These are phyloP conservation scores for Xylaria venustula DNA, from an alignment of 495 filamentous ascomycete species.

Conservation along the genomic window DNA sequence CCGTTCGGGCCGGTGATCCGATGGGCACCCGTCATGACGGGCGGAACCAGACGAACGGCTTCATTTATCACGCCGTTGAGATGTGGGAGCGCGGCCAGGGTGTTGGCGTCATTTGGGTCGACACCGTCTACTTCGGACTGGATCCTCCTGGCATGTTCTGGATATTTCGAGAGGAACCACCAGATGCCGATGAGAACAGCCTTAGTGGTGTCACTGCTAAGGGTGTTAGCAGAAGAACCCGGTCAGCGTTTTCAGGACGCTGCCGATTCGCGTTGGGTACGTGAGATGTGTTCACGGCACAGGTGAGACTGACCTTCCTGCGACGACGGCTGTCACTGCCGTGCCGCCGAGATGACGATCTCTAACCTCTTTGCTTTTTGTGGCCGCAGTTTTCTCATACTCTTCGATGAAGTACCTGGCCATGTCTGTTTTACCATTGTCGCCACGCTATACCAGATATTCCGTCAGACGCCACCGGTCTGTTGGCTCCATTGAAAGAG, in stretches of 20 bases:
- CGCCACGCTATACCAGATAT: slow-evolving; percentile 7
- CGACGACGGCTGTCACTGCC: slow-evolving; percentile 20
- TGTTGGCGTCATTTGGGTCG: slow-evolving; percentile 2
- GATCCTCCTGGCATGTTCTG: slow-evolving; percentile 16
- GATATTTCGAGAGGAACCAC: slow-evolving; percentile 17
- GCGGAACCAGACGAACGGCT: slow-evolving; percentile 13
- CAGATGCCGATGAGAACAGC: slow-evolving; percentile 11
- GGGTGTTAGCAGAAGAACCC: background rate
- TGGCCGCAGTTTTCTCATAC: slow-evolving; percentile 4
- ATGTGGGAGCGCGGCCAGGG: slow-evolving; percentile 11
- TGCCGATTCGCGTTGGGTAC: background rate
- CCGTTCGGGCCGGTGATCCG: slow-evolving; percentile 19
- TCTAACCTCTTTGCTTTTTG: slow-evolving; percentile 10
- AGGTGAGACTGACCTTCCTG: slow-evolving; percentile 16
- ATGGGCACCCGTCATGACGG: slow-evolving; percentile 14
- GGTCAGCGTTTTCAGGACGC: background rate
- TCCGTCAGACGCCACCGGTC: background rate
- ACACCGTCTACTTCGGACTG: slow-evolving; percentile 9
- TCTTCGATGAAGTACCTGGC: slow-evolving; percentile 19
- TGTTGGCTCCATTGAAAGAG: background rate
- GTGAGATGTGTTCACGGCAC: background rate
- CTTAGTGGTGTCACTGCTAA: slow-evolving; percentile 15
- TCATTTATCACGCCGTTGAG: slow-evolving; percentile 18
- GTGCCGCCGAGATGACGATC: slow-evolving; percentile 18
- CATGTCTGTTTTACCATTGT: slow-evolving; percentile 13